Base-by-base conservation (phyloP, 176 grass and related monocot species). In the Triticum timopheevii region DNA sequence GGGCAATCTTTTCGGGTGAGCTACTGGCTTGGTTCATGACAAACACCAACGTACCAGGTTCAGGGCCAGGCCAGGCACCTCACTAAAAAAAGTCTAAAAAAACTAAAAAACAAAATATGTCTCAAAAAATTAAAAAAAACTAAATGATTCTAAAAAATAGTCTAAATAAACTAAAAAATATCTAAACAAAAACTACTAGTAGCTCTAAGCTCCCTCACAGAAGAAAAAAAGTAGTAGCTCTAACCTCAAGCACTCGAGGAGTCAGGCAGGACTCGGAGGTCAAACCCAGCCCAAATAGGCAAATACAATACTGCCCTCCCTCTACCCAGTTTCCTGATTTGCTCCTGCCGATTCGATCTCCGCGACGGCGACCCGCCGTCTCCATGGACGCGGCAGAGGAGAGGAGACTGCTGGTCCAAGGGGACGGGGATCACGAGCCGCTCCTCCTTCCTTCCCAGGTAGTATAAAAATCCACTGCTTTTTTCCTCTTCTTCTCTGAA, bases 331-430 rank as follows among this genome's bases (percentile, higher is more conserved):
- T 58, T 69, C 64, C 22, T 70, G 86, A 49, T 78, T 56, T 30
- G 71, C 13, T 45, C 65, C 30, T 2, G 64, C 27, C 16, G 87
- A 35, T 88, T 71, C 74, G 25, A 42, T 88, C 81, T 64, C 65
- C 69, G 17, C 11, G 9, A 49, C 5, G 49, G 65, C 10, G 49
- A 38, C 20, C 35, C 50, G 7, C 50, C 50, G 6, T 54, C 81
- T 49, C 87, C 54, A 89, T 89, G 87, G 82, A 79, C 67, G 42
- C 24, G 4, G 76, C 76, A 24, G 31, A 77, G 10, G 61, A 76
- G 24, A 61, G 79, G 24, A 76, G 82, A 30, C n/a, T 74, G 58
- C 65, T 75, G 58, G 20, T 80, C 82, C 82, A 73, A 85, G 67
- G 73, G 75, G 82, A 25, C 10, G 75, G 38, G 28, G 82, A 80